These are phyloP conservation scores for Drechslerella dactyloides DNA, from an alignment of 2,329 filamentous ascomycete species.

Conservation along the genomic window DNA sequence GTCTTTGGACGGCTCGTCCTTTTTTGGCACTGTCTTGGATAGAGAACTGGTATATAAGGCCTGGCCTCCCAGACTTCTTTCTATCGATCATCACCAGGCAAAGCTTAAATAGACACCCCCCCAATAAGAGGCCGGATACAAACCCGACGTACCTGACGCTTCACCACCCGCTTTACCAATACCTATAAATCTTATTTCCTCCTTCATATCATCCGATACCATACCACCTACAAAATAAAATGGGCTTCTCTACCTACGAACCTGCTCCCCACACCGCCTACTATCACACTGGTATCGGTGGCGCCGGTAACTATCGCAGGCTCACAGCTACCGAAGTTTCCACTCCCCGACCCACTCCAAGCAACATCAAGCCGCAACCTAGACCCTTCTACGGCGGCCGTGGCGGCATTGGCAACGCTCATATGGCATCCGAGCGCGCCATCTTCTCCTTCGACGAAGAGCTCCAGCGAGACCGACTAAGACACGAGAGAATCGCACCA, in stretches of 20 bases:
- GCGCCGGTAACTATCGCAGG: constrained; percentile 64
- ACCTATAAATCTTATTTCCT: too few species aligned
- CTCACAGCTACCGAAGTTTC: constrained; percentile 64
- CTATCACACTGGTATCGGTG: constrained; percentile 62
- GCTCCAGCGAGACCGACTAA: constrained; percentile 64
- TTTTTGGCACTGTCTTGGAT: constrained; percentile 27
- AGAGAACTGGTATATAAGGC: constrained; percentile 49
- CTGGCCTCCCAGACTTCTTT: constrained; percentile 28
- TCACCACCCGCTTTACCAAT: constrained; percentile 11
- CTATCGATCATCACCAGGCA: constrained; percentile 48
- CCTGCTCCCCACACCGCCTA: constrained; percentile 61
- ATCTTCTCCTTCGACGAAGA: constrained; percentile 73
- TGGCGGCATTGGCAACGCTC: constrained; percentile 71
- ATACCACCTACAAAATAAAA: constrained; percentile 48
- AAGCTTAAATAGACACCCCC: constrained; percentile 1
- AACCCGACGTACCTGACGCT: not conserved
- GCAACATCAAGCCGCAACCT: constrained; percentile 59
- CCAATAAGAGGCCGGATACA: not conserved
- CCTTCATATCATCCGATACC: constrained; percentile 21
- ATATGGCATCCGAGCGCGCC: constrained; percentile 63
- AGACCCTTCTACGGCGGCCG: constrained; percentile 70
- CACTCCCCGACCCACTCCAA: constrained; percentile 60
- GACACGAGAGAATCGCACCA: constrained; percentile 63
- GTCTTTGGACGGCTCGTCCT: constrained; percentile 19
- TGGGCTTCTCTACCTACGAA: constrained; percentile 63